Conservation (phyloP, 1,139 yeast species). For the Geotrichum carabidarum region DNA sequence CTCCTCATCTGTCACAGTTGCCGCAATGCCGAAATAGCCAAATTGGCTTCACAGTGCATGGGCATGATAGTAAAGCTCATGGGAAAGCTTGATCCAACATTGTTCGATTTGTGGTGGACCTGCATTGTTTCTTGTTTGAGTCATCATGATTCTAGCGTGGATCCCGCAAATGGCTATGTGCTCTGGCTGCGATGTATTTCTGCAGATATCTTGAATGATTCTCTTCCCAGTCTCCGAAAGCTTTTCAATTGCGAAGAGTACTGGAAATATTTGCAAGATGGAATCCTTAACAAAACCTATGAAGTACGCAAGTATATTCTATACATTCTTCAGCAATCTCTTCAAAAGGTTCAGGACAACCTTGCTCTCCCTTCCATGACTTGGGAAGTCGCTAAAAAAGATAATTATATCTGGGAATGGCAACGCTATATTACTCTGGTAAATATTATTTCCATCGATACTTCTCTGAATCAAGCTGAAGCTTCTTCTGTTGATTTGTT, state of each 20-base stretch:
- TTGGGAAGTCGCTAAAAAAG: constrained; percentile 43
- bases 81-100: constrained; percentile 9
- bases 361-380: constrained; percentile 44
- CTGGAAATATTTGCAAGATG: constrained; percentile 57
- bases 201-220: constrained; percentile 22
- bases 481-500: constrained; percentile 69
- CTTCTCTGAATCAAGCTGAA: constrained; percentile 79
- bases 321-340: constrained; percentile 59
- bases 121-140: constrained; percentile 9
- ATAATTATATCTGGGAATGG: constrained; percentile 54
- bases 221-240: constrained; percentile 35
- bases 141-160: constrained; percentile 13
- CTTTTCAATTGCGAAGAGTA: constrained; percentile 43
- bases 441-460: constrained; percentile 78
- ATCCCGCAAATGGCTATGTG: constrained; percentile 25
- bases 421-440: constrained; percentile 64
- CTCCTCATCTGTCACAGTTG: constrained; percentile 17
- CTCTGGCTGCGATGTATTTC: constrained; percentile 30
- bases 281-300: constrained; percentile 54
- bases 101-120: constrained; percentile 19
- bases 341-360: constrained; percentile 44
- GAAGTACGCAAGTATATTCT: constrained; percentile 71
- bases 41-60: constrained; percentile 15
- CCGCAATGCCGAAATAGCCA: constrained; percentile 16
- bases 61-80: constrained; percentile 15